phyloP scores from a whole-genome alignment of 2,329 filamentous ascomycete genomes.

The Fonsecaea nubica region DNA sequence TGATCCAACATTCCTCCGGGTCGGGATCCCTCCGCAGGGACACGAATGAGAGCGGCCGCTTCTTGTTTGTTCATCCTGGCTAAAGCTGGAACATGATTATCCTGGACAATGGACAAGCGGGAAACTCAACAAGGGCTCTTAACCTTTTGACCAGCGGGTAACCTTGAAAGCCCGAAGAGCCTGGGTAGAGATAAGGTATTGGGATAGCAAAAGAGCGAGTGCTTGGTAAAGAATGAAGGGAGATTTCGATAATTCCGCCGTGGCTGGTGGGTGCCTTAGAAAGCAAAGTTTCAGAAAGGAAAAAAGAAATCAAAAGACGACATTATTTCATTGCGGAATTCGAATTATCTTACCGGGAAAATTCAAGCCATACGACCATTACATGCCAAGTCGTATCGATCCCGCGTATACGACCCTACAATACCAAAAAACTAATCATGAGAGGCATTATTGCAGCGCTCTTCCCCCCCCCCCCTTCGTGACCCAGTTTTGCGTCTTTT shows the following conservation, averaged over 20 bases:
- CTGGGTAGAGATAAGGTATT: neutral
- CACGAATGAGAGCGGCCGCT: neutral
- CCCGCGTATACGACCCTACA: neutral
- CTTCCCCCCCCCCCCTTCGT: neutral
- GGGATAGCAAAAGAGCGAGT: neutral
- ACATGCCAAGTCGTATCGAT: neutral
- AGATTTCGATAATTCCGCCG: neutral
- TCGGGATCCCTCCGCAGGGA: neutral
- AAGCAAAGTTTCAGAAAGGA: neutral
- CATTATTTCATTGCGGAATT: neutral
- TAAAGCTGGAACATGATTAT: slow-evolving; percentile 4
- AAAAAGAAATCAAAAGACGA: slow-evolving; percentile 4
- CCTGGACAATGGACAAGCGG: neutral
- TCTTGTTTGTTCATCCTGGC: slow-evolving; percentile 1
- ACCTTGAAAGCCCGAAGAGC: neutral
- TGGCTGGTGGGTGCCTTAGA: neutral
- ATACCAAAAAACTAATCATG: neutral
- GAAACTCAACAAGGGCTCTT: slow-evolving; percentile 2
- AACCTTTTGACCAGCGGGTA: slow-evolving; percentile 7
- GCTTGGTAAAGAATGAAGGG: neutral
- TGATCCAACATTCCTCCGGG: slow-evolving; percentile 5
- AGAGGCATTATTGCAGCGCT: slow-evolving; percentile 4
- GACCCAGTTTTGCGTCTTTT: slow-evolving; percentile 13
- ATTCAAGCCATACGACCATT: neutral
- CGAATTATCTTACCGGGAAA: neutral